phyloP scores from a whole-genome alignment of 2,329 filamentous ascomycete species.

The Fusarium guadeloupense region DNA sequence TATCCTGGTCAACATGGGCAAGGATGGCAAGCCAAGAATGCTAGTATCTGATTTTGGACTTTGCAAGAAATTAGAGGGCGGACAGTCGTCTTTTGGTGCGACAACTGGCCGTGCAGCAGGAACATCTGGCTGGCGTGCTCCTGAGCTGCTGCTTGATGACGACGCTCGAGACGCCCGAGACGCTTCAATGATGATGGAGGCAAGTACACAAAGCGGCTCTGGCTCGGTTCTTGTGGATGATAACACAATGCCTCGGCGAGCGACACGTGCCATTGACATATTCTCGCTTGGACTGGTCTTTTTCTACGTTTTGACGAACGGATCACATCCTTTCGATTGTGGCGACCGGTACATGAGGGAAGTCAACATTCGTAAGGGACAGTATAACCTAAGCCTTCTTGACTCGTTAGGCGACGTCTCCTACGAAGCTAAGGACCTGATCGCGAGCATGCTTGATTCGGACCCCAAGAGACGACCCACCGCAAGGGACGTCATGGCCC shows the following conservation, averaged over 20 bases:
- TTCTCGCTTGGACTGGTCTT: slow-evolving; percentile 98
- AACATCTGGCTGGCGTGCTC: slow-evolving; percentile 95
- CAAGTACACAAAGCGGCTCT: slow-evolving; percentile 68
- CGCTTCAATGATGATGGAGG: slow-evolving; percentile 56
- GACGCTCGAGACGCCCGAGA: slow-evolving; percentile 68
- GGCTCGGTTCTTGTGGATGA: slow-evolving; percentile 66
- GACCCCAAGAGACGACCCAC: slow-evolving; percentile 70
- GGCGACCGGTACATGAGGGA: slow-evolving; percentile 95
- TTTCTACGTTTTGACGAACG: slow-evolving; percentile 96
- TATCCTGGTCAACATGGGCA: slow-evolving; percentile 83
- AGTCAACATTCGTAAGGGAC: slow-evolving; percentile 94
- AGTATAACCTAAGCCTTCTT: slow-evolving; percentile 75
- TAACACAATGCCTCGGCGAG: slow-evolving; percentile 73
- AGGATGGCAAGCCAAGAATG: slow-evolving; percentile 77
- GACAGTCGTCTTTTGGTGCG: slow-evolving; percentile 92
- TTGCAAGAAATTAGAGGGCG: slow-evolving; percentile 95
- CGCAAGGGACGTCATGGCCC: slow-evolving; percentile 82
- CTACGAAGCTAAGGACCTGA: slow-evolving; percentile 86
- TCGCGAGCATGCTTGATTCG: slow-evolving; percentile 77
- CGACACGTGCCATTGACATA: slow-evolving; percentile 95
- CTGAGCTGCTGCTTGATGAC: slow-evolving; percentile 87
- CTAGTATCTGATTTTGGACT: slow-evolving; percentile 97
- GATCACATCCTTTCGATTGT: slow-evolving; percentile 91
- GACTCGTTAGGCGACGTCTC: slow-evolving; percentile 83
- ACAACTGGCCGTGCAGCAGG: slow-evolving; percentile 94